Evolutionary conservation across 179 eudicot species (phyloP).

Genomic region (Carnegiea gigantea): DNA sequence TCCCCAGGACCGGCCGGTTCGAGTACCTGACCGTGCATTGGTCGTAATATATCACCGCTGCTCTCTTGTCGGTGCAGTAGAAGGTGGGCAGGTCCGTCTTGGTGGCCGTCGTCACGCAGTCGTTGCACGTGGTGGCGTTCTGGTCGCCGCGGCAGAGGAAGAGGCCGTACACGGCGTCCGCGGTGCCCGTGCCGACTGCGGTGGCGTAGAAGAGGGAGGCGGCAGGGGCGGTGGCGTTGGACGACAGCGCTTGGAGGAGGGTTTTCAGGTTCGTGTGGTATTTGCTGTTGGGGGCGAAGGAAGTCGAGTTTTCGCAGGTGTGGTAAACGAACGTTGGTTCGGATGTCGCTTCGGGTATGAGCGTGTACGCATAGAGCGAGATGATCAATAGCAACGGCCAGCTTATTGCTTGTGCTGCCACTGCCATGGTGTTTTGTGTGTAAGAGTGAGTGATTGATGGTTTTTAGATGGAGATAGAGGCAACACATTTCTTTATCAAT

Average conservation of each 20-base stretch:
- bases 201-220: constrained; percentile 16
- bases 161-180: constrained; percentile 31
- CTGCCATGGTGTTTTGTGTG: background rate
- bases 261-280: constrained; percentile 24
- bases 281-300: constrained; percentile 20
- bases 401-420: background rate
- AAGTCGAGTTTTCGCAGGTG: constrained; percentile 14
- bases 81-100: background rate
- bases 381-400: background rate
- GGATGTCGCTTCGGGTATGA: background rate
- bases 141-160: constrained; percentile 45
- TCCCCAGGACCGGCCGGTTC: constrained; percentile 16
- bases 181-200: background rate
- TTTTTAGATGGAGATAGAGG: no score
- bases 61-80: constrained; percentile 21
- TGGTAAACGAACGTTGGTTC: constrained; percentile 9
- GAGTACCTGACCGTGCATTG: constrained; percentile 42
- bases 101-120: constrained; percentile 29
- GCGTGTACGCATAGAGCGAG: background rate
- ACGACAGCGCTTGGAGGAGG: constrained; percentile 15
- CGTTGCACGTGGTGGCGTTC: constrained; percentile 19
- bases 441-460: background rate
- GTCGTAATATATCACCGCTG: constrained; percentile 35
- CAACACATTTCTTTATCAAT: no score
- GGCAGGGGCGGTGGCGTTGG: constrained; percentile 20